Conservation (phyloP, 805 yeast genomes). For the Schizosaccharomyces osmophilus region DNA sequence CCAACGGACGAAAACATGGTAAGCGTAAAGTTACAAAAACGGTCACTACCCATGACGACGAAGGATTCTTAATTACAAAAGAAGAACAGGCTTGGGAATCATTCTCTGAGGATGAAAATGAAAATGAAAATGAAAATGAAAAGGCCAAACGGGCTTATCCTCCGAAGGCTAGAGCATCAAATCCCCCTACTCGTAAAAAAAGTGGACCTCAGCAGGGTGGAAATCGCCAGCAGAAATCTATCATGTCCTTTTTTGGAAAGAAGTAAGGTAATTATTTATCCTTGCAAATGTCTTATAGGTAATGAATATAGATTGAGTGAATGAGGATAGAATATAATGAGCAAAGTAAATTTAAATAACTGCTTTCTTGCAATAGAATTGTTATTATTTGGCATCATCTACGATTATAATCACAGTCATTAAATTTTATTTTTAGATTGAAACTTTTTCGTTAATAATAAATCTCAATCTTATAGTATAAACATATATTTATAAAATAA, state of each 20-base stretch:
- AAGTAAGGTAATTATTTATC: not conserved
- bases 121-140: slow-evolving; percentile 5
- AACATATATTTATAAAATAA: too few relatives aligned
- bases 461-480: too few relatives aligned
- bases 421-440: too few relatives aligned
- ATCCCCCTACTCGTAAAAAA: not conserved
- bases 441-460: too few relatives aligned
- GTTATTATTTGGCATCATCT: too few relatives aligned
- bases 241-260: slow-evolving; percentile 3
- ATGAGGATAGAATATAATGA: too few relatives aligned
- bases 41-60: not conserved
- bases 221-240: slow-evolving; percentile 1
- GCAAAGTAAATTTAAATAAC: too few relatives aligned
- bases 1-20: not conserved
- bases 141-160: slow-evolving; percentile 1
- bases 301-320: too few relatives aligned
- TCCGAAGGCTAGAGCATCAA: not conserved
- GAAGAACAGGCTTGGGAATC: slow-evolving; percentile 2
- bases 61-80: not conserved
- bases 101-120: slow-evolving; percentile 8
- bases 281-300: not conserved
- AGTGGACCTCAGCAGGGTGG: not conserved
- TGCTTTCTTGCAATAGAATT: too few relatives aligned
- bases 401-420: too few relatives aligned
- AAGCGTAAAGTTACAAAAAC: not conserved